Base-by-base conservation (phyloP, 169 alveolate genomes). In the Babesia bovis region DNA sequence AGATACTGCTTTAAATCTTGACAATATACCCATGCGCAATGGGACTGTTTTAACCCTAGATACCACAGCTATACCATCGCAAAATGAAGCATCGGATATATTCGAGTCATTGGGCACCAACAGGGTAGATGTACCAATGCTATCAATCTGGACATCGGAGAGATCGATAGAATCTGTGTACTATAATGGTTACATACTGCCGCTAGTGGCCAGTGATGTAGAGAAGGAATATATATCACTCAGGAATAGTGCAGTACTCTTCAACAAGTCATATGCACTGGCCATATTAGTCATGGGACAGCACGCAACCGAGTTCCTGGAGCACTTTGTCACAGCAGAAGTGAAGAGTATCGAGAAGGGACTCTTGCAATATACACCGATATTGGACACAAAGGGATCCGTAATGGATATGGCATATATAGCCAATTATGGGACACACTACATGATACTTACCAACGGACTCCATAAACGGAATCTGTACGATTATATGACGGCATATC, bases 331-430 rank as follows among this genome's bases (percentile, higher is more conserved):
- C 17, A 66, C 92, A 23, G 40, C 67, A 44, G 70, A 82, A 50
- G 42, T 86, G 57, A 42, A 78, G 33, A 70, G 59, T 21, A 70
- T 86, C 89, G 53, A 35, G 28, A 44, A 21, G 4, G 49, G 71
- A 30, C 82, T 75, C 53, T 66, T 77, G 30, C 67, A 75, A 42
- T 83, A 86, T 49, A 51, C 87, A 10, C 66, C 82, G 33, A 44
- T 86, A 21, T 19, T 86, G 44, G 92, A 86, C 26, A 79, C 87
- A 55, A 74, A 86, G 55, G 81, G 90, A 9, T 50, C 50, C 32
- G 73, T 86, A 44, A 36, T 86, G 72, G 92, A 82, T 47, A 86
- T 81, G 55, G 83, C 83, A 17, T 78, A 81, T 47, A 85, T 86
- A 28, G 69, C 81, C 36, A 83, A 72, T 52, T 45, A 52, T 28